Conservation (phyloP, 2,329 filamentous ascomycete genomes). For the Pestalotiopsis sp. region DNA sequence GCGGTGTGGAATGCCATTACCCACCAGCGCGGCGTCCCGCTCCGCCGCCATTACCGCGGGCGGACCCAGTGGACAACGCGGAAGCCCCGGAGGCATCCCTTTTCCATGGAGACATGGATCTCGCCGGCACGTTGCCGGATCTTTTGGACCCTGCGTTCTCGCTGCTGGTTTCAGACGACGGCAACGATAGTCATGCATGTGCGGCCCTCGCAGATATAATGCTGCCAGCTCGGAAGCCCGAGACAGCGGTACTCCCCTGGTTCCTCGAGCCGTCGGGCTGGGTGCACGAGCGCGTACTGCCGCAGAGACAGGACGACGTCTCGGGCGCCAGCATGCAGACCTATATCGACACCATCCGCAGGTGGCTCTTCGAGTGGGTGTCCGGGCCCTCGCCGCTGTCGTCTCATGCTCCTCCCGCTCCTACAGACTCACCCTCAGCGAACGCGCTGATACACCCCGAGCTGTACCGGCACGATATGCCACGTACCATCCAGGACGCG, state of each 20-base stretch:
- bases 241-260: slow-evolving; percentile 1
- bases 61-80: not conserved
- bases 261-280: not conserved
- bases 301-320: slow-evolving; percentile 19
- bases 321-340: slow-evolving; percentile 6
- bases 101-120: not conserved
- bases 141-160: not conserved
- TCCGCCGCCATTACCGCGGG: not conserved
- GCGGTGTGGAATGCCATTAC: slow-evolving; percentile 22
- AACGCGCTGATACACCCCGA: slow-evolving; percentile 25
- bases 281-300: not conserved
- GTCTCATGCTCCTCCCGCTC: not conserved
- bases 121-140: not conserved
- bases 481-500: slow-evolving; percentile 26
- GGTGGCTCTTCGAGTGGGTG: slow-evolving; percentile 26
- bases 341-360: slow-evolving; percentile 25
- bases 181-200: not conserved
- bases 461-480: slow-evolving; percentile 25
- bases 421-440: not conserved
- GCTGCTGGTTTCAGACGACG: not conserved
- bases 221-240: not conserved
- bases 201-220: not conserved
- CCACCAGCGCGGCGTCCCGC: slow-evolving; percentile 18
- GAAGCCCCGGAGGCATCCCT: not conserved
- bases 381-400: slow-evolving; percentile 13